Base-by-base conservation (phyloP, 805 yeast genomes). In the Lachancea mirantina region DNA sequence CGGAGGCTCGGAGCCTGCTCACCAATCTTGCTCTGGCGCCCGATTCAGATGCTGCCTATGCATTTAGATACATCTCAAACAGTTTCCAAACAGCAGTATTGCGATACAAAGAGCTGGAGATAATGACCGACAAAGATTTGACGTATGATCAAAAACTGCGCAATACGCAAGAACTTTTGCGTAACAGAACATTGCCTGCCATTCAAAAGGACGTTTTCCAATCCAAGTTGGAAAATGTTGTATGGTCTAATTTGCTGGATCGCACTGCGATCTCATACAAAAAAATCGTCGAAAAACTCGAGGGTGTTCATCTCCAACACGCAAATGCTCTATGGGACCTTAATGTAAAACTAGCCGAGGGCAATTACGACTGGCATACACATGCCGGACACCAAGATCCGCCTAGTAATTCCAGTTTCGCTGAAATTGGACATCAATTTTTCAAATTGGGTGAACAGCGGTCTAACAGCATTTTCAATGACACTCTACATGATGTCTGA, bases 101-200 rank as follows among this genome's bases (percentile, higher is more conserved):
- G 38, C 41, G 56, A 14, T 32, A 41, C n/a, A 52, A 53, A 29
- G 61, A 55, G 32, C 19, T 50, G 8, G 59, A 50, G 37, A 40
- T 55, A 14, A 39, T 34, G 17, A 42, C 46, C 27, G 54, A 51
- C 34, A 14, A 25, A 1, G 25, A 14, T 4, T 15, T 43, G 5
- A 18, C 36, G n/a, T 23, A 19, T 1, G 41, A 34, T 6, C 46
- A 45, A 5, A 51, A 41, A 25, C 16, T 6, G 5, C 7, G 11
- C 10, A 19, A 32, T 7, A 15, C 33, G 31, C n/a, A 22, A 8
- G 26, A 25, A n/a, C 26, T 32, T 19, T 26, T 37, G 15, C 25
- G 29, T 9, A 19, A 32, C 26, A 28, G 40, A 14, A 13, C 19
- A n/a, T 37, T 37, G 15, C 25, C 21, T 7, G 36, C 32, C 9